Evolutionary conservation across 345 rosid genomes (phyloP).

Genomic region (Geranium rotundifolium): DNA sequence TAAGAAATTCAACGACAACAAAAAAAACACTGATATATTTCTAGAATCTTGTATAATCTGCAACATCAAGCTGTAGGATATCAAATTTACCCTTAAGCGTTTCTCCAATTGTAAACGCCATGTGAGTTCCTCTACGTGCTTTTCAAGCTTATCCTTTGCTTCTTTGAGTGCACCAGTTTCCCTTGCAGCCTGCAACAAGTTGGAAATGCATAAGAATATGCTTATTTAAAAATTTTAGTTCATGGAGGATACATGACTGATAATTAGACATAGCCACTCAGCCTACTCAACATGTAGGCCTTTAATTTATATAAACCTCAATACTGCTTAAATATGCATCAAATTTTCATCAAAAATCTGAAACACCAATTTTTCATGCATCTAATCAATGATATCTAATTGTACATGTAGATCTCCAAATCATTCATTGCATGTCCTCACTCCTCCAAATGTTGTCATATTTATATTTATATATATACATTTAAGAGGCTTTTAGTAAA

Average conservation of each 20-base stretch:
- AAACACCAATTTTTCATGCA: neutral
- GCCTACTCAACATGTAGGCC: neutral
- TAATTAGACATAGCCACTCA: neutral
- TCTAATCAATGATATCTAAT: too few species aligned
- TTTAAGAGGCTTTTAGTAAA: neutral
- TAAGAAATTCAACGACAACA: too few species aligned
- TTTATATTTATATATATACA: neutral
- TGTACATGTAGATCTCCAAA: too few species aligned
- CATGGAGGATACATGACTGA: too few species aligned
- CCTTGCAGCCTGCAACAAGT: conserved; percentile 30
- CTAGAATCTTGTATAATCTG: neutral
- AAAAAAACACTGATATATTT: too few species aligned
- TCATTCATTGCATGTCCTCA: neutral
- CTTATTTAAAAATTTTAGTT: neutral
- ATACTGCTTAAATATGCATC: neutral
- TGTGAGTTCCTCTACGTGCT: conserved; percentile 39
- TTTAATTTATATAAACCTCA: too few species aligned
- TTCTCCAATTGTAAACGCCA: conserved; percentile 43
- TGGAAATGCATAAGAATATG: neutral
- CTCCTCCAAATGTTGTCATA: neutral
- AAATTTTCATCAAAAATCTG: neutral
- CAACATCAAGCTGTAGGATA: neutral
- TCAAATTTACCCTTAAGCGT: conserved; percentile 27
- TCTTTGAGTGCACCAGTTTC: conserved; percentile 42
- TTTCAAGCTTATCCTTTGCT: conserved; percentile 43